A percentile compares a stretch with the other conserved stretches of the same genome.
These are phyloP conservation scores for Raffaelea deltoideospora DNA, from an alignment of 2,329 filamentous ascomycete genomes.

Conservation along the genomic window DNA sequence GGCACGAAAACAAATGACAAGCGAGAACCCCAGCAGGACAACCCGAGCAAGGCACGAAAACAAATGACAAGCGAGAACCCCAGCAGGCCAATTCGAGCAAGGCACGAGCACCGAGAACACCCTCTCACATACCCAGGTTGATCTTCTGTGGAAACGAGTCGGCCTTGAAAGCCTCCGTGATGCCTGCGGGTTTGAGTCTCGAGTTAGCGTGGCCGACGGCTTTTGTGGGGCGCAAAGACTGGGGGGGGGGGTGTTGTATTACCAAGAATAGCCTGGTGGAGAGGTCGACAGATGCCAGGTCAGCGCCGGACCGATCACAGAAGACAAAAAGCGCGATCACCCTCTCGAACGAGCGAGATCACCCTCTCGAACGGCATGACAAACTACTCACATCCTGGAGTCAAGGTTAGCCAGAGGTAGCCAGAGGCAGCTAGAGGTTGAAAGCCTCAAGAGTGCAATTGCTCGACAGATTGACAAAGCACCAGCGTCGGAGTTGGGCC, in stretches of 20 bases:
- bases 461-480: too few relatives aligned
- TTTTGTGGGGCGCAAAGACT: background rate
- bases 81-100: background rate
- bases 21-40: background rate
- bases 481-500: too few relatives aligned
- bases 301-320: background rate
- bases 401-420: background rate
- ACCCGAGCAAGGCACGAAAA: background rate
- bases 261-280: constrained; percentile 59
- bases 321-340: background rate
- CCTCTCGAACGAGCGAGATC: too few relatives aligned
- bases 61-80: background rate
- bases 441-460: too few relatives aligned
- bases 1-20: background rate
- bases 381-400: constrained; percentile 7
- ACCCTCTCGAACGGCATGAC: too few relatives aligned
- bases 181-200: constrained; percentile 33
- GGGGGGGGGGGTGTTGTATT: constrained; percentile 17
- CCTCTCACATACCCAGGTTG: constrained; percentile 73
- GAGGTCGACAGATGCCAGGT: constrained; percentile 5
- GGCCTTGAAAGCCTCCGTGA: constrained; percentile 98
- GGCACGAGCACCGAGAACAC: background rate
- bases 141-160: constrained; percentile 91
- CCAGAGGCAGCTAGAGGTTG: background rate
- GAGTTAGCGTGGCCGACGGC: background rate